Evolutionary conservation across 495 filamentous ascomycete species (phyloP), one percentile per base, ranked within the genome.

Genomic region (Penicillium angulare): DNA sequence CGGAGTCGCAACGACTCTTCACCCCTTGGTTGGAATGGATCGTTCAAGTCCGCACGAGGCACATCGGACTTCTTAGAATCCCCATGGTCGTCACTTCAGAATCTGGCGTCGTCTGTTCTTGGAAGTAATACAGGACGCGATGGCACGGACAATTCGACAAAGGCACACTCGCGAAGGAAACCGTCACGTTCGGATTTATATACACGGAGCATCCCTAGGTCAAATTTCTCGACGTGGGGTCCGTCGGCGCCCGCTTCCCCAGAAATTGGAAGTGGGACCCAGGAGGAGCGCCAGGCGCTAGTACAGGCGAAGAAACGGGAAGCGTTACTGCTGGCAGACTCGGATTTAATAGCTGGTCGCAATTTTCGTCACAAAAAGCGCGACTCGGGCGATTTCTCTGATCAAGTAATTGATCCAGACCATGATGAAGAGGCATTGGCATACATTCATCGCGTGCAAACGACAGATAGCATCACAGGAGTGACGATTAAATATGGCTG

Each of bases 401-500:
- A 68, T 32, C 64, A 63, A 27, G 52, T 54, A 10, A 49, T 56
- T 26, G 64, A 83, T 29, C 57, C 75, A 31, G 76, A 80, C 22
- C 80, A 83, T 43, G 88, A 91, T 34, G 79, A 84, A 48, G 83
- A 87, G 50, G 82, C 83, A 7, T 63, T 97, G 47, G 92, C 90
- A 12, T 98, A 98, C 67, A 74, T 98, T 18, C 93, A 98, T 68
- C 85, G 85, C 50, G 92, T 98, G 3, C 81, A 82, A 49, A 77
- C 85, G 4, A 78, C 78, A 24, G 95, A 97, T 61, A 96, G 89
- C 10, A 83, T 96, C 49, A 89, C 89, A 1, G 92, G 93, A 2
- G 85, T 98, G 16, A 87, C 89, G 21, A 89, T 98, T 35, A 87
- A 83, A 52, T 98, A 93, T 68, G 87, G 87, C 54, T 96, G 90